A percentile compares a stretch with the other conserved stretches of the same genome.
phyloP scores from a whole-genome alignment of 1,284 basidiomycete species.

The Puccinia sorghi region DNA sequence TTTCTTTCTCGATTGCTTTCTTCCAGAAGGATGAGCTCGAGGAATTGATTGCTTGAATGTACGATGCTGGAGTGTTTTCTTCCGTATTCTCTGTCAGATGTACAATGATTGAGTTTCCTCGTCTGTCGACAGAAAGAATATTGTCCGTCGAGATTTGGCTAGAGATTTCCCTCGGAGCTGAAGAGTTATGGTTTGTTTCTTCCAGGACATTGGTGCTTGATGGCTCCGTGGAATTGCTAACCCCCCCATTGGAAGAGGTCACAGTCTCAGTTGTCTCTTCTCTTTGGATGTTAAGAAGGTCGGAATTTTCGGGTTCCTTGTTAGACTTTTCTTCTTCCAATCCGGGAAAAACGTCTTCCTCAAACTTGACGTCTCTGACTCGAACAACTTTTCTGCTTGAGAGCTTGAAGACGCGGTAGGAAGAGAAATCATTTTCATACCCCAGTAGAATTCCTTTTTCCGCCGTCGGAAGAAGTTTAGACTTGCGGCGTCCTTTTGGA shows the following conservation, averaged over 20 bases:
- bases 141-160: background rate
- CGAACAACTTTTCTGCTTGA: background rate
- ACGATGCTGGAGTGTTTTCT: background rate
- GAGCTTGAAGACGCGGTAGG: background rate
- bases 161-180: background rate
- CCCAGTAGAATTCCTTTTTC: background rate
- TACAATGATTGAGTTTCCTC: background rate
- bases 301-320: no score
- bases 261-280: no score
- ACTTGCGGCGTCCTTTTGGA: background rate
- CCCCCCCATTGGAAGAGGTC: no score
- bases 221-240: no score
- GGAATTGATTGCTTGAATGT: background rate
- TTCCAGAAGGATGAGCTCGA: background rate
- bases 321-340: background rate
- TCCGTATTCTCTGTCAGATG: background rate
- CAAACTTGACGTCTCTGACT: background rate
- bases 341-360: background rate
- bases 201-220: no score
- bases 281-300: background rate
- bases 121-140: background rate
- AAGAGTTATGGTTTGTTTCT: no score
- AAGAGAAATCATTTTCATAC: constrained; percentile 1
- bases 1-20: background rate
- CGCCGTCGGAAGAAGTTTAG: background rate